A percentile compares a stretch with the other conserved stretches of the same genome.
Evolutionary conservation across 1,284 basidiomycete genomes (phyloP).

Genomic region (Rugosomyces carneus): DNA sequence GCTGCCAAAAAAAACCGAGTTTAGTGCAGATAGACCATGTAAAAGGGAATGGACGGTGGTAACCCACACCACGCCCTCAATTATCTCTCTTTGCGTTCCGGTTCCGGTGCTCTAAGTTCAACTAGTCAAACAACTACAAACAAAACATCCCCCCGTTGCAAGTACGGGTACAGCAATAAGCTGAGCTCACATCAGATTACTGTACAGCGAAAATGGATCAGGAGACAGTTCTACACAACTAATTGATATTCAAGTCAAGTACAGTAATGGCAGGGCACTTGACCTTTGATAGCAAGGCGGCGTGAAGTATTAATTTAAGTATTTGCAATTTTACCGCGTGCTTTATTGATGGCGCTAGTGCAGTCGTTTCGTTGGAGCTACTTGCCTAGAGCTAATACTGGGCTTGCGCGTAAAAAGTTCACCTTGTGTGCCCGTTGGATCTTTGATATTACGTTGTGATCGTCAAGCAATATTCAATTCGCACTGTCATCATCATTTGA

Average conservation of each 20-base stretch:
- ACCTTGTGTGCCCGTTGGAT: background rate
- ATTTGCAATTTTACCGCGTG: background rate
- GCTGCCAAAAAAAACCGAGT: background rate
- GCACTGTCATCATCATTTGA: background rate
- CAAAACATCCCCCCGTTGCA: slow-evolving; percentile 12
- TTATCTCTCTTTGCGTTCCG: background rate
- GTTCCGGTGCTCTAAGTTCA: slow-evolving; percentile 6
- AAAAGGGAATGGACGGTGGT: background rate
- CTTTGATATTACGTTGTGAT: background rate
- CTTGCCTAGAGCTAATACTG: too few species aligned
- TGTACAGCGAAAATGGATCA: too few species aligned
- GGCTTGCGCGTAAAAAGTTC: too few species aligned
- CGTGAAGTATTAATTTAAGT: background rate
- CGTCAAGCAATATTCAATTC: too few species aligned
- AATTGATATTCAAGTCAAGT: too few species aligned
- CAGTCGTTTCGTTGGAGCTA: too few species aligned
- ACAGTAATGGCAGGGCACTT: too few species aligned
- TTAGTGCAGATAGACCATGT: too few species aligned
- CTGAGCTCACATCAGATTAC: too few species aligned
- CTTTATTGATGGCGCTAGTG: background rate
- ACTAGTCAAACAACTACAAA: slow-evolving; percentile 14
- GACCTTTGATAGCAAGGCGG: too few species aligned
- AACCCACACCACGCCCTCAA: background rate
- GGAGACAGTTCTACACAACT: too few species aligned
- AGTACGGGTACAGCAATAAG: too few species aligned